Conservation (phyloP, 2,329 filamentous ascomycete species). For the Colletotrichum sp. region DNA sequence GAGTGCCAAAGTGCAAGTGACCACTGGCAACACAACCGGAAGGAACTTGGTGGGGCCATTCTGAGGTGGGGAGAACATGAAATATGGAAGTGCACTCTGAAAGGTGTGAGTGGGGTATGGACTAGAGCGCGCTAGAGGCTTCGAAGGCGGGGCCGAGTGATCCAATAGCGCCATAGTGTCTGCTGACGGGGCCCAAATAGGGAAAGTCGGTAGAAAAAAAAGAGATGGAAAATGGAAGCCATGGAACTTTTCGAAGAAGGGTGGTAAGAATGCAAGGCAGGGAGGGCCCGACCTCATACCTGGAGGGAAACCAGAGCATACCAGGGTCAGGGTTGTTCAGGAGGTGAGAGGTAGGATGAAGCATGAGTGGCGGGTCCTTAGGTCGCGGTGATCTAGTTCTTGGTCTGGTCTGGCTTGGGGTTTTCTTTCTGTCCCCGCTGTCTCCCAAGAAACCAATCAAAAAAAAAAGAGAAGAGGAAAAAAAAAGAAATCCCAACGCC, state of each 20-base stretch:
- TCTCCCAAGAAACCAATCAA: background rate
- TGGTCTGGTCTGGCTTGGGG: background rate
- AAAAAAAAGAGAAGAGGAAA: background rate
- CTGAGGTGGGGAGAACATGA: background rate
- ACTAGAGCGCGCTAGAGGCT: conserved; percentile 15
- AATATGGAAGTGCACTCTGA: background rate
- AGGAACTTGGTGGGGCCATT: background rate
- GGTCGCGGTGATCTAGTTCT: background rate
- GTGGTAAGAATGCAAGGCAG: background rate
- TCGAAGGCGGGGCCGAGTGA: background rate
- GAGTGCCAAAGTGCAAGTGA: background rate
- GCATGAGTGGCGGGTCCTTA: background rate
- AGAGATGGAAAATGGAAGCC: conserved; percentile 1
- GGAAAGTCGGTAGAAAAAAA: background rate
- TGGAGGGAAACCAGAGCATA: background rate
- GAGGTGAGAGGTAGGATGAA: background rate
- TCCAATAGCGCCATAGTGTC: background rate
- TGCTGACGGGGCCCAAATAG: background rate
- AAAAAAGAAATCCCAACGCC: background rate
- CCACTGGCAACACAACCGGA: background rate
- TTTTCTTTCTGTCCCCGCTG: background rate
- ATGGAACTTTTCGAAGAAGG: conserved; percentile 12
- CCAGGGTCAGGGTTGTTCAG: background rate
- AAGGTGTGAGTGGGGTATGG: background rate
- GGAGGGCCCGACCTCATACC: background rate